Base-by-base conservation (phyloP, 345 rosid species). In the Crucihimalaya himalaica region DNA sequence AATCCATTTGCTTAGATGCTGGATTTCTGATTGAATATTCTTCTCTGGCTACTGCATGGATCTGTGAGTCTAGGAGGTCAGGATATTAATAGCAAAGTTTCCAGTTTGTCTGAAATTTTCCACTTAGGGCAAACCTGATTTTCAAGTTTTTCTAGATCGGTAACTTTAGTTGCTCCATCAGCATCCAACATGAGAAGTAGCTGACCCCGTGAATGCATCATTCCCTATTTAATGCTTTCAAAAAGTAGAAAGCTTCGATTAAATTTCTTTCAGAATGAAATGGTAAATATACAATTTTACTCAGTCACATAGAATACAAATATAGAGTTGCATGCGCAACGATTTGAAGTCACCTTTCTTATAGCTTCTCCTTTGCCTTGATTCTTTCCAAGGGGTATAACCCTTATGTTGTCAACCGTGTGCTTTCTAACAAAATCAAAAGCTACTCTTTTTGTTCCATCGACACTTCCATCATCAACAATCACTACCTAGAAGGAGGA, bases 311-410 rank as follows among this genome's bases (percentile, higher is more conserved):
- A 55, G 52, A 37, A 42, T 18, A 10, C 18, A 21, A 21, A 18
- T 10, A 23, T 11, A 21, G 47, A 42, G 59, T 3, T 34, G 69
- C 65, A 16, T 27, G 66, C 56, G 9, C 47, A 58, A 72, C 16
- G 60, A 74, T 70, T 62, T 66, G 78, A 70, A 87, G 98, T 90
- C 92, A 95, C 98, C 84, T 83, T 92, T 87, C 97, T 85, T 77
- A 92, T 92, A 52, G 99, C 99, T 81, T 95, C 99, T 80, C 99
- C 99, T 83, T 95, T 95, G 39, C 99, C 99, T 65, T 89, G 97
- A 80, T 96, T 96, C 75, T 78, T 87, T 31, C 99, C 98, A 47
- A 96, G 97, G 65, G 92, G 89, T 81, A 96, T 88, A 66, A 83
- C 76, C 78, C 99, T 87, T 37, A 96, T 86, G 62, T 78, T 89